These are phyloP conservation scores for Calonectria multiphialidica DNA, from an alignment of 2,329 filamentous ascomycete species.

Conservation along the genomic window DNA sequence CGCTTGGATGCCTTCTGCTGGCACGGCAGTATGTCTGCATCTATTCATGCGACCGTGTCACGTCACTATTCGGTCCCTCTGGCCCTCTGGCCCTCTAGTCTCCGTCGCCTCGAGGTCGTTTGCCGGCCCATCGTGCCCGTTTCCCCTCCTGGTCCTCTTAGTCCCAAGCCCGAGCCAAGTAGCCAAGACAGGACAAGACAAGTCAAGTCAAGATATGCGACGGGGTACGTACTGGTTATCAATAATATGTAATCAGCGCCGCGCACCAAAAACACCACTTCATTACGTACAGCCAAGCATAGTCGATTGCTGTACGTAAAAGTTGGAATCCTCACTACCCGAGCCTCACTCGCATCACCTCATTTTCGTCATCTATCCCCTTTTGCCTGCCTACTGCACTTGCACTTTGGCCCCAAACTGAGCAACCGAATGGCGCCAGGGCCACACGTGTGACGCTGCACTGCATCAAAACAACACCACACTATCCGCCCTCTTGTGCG, in stretches of 20 bases:
- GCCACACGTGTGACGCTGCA: background rate
- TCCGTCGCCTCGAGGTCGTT: background rate
- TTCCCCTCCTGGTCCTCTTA: background rate
- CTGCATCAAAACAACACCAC: constrained; percentile 7
- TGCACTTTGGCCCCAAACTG: background rate
- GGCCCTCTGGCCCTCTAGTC: background rate
- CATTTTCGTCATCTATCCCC: background rate
- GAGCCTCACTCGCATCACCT: constrained; percentile 1
- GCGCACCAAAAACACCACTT: constrained; percentile 4
- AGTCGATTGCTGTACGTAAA: constrained; percentile 24
- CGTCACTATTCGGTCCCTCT: background rate
- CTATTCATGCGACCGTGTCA: constrained; percentile 9
- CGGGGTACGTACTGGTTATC: background rate
- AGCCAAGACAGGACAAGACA: no score
- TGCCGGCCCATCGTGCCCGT: background rate
- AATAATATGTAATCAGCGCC: constrained; percentile 2
- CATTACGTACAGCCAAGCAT: constrained; percentile 24
- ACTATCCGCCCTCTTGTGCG: background rate
- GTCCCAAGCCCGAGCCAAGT: no score
- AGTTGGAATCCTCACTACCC: background rate
- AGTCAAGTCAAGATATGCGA: no score
- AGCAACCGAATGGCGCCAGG: background rate
- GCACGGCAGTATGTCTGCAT: constrained; percentile 2
- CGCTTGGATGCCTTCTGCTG: constrained; percentile 3
- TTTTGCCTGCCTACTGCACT: background rate